Base-by-base conservation (phyloP, 495 filamentous ascomycete genomes). In the Aspergillus sparsus region DNA sequence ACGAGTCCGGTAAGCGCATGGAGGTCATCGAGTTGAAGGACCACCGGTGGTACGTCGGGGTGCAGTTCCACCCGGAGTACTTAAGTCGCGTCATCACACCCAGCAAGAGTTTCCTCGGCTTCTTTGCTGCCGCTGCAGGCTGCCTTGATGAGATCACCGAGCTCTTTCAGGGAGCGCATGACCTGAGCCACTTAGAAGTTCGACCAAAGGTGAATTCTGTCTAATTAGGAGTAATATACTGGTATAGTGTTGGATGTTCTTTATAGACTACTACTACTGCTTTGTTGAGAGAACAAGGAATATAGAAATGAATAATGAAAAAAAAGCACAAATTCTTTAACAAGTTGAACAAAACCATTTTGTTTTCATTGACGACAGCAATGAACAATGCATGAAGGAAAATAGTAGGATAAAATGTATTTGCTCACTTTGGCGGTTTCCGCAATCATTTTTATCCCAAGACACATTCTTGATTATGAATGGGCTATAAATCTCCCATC, bases 51-150 rank as follows among this genome's bases (percentile, higher is more conserved):
- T 98, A 87, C 69, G 89, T 98, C 15, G 94, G 87, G 58, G 90
- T 94, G 16, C 91, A 95, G 73, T 93, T 88, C 69, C 92, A 96
- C 74, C 91, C 91, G 0, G 92, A 96, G 69, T 95, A 94, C 62
- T 74, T 89, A 41, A 82, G 76, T 35, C 80, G 87, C 36, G 91
- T 94, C 6, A 74, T 93, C 63, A 74, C 84, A 34, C 92, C 92
- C 1, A 89, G 85, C 65, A 85, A 85, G 69, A 85, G 90, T 1
- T 94, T 92, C 76, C 79, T 97, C 6, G 93, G 93, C 5, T 92
- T 97, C 67, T 83, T 97, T 47, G 91, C 93, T 27, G 89, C 90
- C 6, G 85, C 84, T 36, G 79, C 83, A 0, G 88, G 87, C 2
- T 83, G 82, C 59, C 71, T 89, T 36, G 80, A 85, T n/a, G 72